Base-by-base conservation (phyloP, 345 rosid species). In the Eucalyptus caleyi region DNA sequence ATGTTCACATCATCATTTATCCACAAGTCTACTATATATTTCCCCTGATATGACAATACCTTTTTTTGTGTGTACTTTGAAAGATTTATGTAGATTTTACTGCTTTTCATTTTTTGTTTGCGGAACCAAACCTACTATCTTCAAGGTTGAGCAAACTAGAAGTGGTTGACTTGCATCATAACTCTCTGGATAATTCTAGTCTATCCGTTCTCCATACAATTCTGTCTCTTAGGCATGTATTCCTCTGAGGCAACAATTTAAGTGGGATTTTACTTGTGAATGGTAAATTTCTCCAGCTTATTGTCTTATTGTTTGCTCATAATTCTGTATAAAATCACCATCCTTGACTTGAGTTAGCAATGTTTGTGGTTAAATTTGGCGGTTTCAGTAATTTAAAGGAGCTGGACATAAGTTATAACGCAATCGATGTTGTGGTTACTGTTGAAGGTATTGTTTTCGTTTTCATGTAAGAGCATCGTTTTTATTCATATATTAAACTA, bases 221-320 rank as follows among this genome's bases (percentile, higher is more conserved):
- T 59, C 14, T 14, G 1, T 5, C 7, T 59, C 65, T 59, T 6
- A 4, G 1, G 6, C 1, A 6, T 26, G 0, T 59, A 5, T 4
- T 24, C n/a, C 65, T 59, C 15, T 0, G 0, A 9, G 0, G 0
- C 0, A 56, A 4, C 5, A 23, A 56, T 23, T 56, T 56, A 3
- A 56, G 30, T 24, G 14, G 62, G 30, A 56, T 3, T 24, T 24
- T 24, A 24, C 65, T 4, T 4, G 1, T 59, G 65, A 10, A 7
- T 59, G 30, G 14, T 59, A 59, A 59, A 59, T 59, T 59, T 59
- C 65, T 59, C 30, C 14, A 1, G 0, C 14, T 56, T 56, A 56
- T 56, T 56, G 6, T 9, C 30, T 56, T 56, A 56, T 56, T 56
- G 3, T 23, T 3, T 56, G 1, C 13, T 23, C 6, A 24, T 56